Evolutionary conservation across 768 basidiomycete genomes (phyloP).

Genomic region (Macrolepiota fuliginosa): DNA sequence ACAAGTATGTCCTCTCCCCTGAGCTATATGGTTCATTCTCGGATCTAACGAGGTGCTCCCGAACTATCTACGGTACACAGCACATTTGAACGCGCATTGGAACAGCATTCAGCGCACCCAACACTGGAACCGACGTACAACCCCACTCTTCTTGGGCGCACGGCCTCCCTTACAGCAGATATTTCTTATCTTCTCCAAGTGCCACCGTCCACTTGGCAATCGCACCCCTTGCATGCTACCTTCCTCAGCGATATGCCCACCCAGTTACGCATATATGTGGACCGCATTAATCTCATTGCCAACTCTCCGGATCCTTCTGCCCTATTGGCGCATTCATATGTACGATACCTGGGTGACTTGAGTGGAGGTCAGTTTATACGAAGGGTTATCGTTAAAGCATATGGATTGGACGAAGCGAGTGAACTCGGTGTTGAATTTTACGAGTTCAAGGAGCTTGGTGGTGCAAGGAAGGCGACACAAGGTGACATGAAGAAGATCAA

Average conservation of each 20-base stretch:
- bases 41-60: not conserved
- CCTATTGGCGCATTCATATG: slow-evolving; percentile 77
- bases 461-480: slow-evolving; percentile 41
- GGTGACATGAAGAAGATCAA: slow-evolving; percentile 74
- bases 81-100: slow-evolving; percentile 54
- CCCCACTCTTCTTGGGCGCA: slow-evolving; percentile 64
- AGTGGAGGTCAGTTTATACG: slow-evolving; percentile 76
- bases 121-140: slow-evolving; percentile 69
- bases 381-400: slow-evolving; percentile 61
- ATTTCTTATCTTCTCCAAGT: slow-evolving; percentile 59
- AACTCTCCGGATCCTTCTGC: slow-evolving; percentile 42
- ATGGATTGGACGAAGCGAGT: slow-evolving; percentile 50
- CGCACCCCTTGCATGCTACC: slow-evolving; percentile 49
- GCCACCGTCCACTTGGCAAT: slow-evolving; percentile 49
- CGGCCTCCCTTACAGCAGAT: slow-evolving; percentile 58
- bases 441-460: slow-evolving; percentile 57
- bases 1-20: slow-evolving; percentile 51
- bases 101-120: slow-evolving; percentile 58
- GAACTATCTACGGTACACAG: slow-evolving; percentile 29
- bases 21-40: not conserved
- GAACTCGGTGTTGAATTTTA: slow-evolving; percentile 66
- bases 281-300: slow-evolving; percentile 49
- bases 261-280: slow-evolving; percentile 49
- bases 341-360: slow-evolving; percentile 80
- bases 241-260: slow-evolving; percentile 44